phyloP scores from a whole-genome alignment of 176 grass and related monocot genomes.

The Elymus sibiricus region DNA sequence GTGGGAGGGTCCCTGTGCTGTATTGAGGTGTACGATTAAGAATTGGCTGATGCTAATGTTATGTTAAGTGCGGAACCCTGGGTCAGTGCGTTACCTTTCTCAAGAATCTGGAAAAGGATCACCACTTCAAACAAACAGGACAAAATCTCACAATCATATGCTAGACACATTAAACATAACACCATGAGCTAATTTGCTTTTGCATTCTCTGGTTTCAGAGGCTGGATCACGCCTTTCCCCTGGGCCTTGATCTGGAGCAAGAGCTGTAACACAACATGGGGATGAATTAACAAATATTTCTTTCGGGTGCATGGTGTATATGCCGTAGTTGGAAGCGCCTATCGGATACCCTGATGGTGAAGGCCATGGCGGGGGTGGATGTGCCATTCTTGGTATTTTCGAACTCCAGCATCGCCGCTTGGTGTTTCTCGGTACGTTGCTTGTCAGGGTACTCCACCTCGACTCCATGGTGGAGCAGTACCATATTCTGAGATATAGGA shows the following conservation, averaged over 20 bases:
- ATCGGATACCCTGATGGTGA: slow-evolving; percentile 71
- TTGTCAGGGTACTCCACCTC: slow-evolving; percentile 64
- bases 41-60: no score
- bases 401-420: slow-evolving; percentile 79
- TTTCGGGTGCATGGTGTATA: neutral
- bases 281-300: slow-evolving; percentile 9
- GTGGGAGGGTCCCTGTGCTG: no score
- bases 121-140: neutral
- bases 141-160: neutral
- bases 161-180: neutral
- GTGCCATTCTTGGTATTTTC: slow-evolving; percentile 62
- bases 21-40: no score
- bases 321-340: slow-evolving; percentile 34
- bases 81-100: no score
- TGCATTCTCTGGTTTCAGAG: slow-evolving; percentile 61
- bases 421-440: slow-evolving; percentile 59
- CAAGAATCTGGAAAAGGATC: no score
- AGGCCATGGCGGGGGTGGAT: slow-evolving; percentile 72
- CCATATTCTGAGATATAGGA: slow-evolving; percentile 70
- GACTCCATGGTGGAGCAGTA: slow-evolving; percentile 82
- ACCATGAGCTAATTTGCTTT: neutral
- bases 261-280: slow-evolving; percentile 48
- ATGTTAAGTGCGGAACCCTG: no score
- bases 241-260: slow-evolving; percentile 72
- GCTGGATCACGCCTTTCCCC: slow-evolving; percentile 75